Percentiles rank a stretch among this genome's conserved stretches.
These are phyloP conservation scores for Penicillium parvum DNA, from an alignment of 495 filamentous ascomycete species.

Conservation along the genomic window DNA sequence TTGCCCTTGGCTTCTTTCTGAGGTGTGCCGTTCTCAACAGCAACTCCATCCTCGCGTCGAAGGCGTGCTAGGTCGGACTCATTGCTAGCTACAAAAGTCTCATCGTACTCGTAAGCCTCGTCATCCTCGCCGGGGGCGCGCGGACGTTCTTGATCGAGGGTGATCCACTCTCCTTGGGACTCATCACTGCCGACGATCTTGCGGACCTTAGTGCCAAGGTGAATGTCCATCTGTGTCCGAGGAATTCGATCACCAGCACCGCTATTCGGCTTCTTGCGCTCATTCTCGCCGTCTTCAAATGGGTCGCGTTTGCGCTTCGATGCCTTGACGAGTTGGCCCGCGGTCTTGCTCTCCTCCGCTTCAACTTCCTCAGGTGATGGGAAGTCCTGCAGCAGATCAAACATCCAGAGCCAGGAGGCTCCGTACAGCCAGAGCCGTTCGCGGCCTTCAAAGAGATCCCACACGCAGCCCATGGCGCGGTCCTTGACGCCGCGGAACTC, in stretches of 20 bases:
- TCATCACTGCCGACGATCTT: constrained; percentile 39
- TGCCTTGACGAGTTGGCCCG: constrained; percentile 22
- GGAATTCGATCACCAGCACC: constrained; percentile 62
- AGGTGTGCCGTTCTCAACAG: constrained; percentile 34
- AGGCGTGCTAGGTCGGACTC: constrained; percentile 33
- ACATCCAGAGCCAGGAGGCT: constrained; percentile 83
- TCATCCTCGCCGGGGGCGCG: constrained; percentile 45
- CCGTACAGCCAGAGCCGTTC: constrained; percentile 85
- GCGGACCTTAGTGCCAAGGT: constrained; percentile 56
- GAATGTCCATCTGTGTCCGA: constrained; percentile 50
- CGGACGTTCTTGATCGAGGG: constrained; percentile 41
- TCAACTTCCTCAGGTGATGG: constrained; percentile 34
- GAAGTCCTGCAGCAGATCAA: constrained; percentile 75
- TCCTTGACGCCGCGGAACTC: constrained; percentile 68
- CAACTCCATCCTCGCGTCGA: constrained; percentile 30
- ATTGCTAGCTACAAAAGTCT: constrained; percentile 29
- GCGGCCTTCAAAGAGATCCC: constrained; percentile 59
- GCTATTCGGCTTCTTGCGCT: constrained; percentile 39
- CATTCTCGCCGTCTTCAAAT: constrained; percentile 30
- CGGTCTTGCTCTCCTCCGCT: constrained; percentile 19
- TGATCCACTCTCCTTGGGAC: constrained; percentile 39
- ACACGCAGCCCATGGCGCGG: constrained; percentile 75
- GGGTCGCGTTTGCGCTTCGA: constrained; percentile 46
- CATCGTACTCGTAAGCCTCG: constrained; percentile 39
- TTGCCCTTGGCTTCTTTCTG: constrained; percentile 23